phyloP scores from a whole-genome alignment of 768 basidiomycete genomes.

The Serendipita vermifera region DNA sequence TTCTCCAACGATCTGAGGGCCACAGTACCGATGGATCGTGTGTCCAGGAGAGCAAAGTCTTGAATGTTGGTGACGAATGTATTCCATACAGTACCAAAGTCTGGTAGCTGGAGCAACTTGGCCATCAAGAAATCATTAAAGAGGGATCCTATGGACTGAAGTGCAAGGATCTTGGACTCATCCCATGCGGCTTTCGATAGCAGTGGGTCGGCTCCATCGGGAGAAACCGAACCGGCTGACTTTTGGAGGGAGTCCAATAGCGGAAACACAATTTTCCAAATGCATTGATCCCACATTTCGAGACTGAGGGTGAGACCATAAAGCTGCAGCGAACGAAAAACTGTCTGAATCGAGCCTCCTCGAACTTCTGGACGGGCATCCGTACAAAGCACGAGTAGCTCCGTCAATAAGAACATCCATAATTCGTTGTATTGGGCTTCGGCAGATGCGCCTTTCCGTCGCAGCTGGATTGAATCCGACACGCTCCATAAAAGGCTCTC shows the following conservation, averaged over 20 bases:
- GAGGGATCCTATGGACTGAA: conserved; percentile 73
- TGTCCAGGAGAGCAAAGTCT: conserved; percentile 52
- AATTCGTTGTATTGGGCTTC: conserved; percentile 63
- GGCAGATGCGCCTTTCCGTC: conserved; percentile 48
- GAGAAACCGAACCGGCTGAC: conserved; percentile 20
- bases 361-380: conserved; percentile 80
- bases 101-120: conserved; percentile 59
- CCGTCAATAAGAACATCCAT: conserved; percentile 87
- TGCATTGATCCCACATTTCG: conserved; percentile 78
- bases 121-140: conserved; percentile 64
- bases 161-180: conserved; percentile 74
- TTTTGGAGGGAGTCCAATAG: conserved; percentile 56
- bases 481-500: conserved; percentile 92
- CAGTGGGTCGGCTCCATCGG: not conserved
- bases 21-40: conserved; percentile 58
- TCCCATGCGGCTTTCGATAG: conserved; percentile 39
- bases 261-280: conserved; percentile 87
- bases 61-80: conserved; percentile 62
- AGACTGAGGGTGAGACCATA: conserved; percentile 77
- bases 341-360: conserved; percentile 85
- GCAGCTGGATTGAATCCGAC: conserved; percentile 85
- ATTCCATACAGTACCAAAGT: conserved; percentile 61
- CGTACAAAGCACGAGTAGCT: conserved; percentile 69
- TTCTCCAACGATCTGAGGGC: conserved; percentile 74
- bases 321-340: conserved; percentile 87